phyloP scores from a whole-genome alignment of 805 yeast genomes.

The Zygoascus bituminiphila region DNA sequence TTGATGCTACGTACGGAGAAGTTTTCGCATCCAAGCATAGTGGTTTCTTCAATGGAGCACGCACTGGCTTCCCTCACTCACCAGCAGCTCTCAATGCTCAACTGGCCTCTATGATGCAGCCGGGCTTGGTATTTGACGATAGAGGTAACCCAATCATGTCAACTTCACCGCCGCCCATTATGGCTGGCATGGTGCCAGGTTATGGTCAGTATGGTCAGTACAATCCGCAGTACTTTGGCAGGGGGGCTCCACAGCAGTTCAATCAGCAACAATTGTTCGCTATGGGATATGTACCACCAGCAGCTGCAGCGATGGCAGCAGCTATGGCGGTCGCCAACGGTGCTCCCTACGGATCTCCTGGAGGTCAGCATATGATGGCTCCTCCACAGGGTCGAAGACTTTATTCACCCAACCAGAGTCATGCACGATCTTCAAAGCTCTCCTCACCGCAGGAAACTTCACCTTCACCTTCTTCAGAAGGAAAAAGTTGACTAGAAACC shows the following conservation, averaged over 20 bases:
- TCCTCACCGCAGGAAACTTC: not conserved
- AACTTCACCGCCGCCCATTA: constrained; percentile 13
- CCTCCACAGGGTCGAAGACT: constrained; percentile 4
- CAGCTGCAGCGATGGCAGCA: not conserved
- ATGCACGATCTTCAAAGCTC: not conserved
- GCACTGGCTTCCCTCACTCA: constrained; percentile 8
- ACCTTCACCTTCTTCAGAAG: not conserved
- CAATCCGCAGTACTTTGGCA: constrained; percentile 17
- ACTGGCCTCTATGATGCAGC: constrained; percentile 13
- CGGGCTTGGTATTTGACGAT: constrained; percentile 13
- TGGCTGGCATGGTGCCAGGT: constrained; percentile 16
- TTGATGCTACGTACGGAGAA: constrained; percentile 42
- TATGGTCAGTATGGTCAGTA: constrained; percentile 14
- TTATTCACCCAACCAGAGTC: constrained; percentile 6
- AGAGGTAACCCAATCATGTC: constrained; percentile 15
- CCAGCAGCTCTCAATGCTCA: constrained; percentile 9
- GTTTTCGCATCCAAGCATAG: constrained; percentile 34
- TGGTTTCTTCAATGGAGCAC: not conserved
- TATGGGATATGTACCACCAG: constrained; percentile 14
- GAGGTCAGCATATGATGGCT: constrained; percentile 6
- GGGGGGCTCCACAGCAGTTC: constrained; percentile 13
- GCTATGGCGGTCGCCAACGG: constrained; percentile 1
- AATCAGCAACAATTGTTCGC: constrained; percentile 3
- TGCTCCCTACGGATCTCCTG: not conserved
- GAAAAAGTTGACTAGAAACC: not conserved